A percentile compares a stretch with the other conserved stretches of the same genome.
phyloP scores from a whole-genome alignment of 2,329 filamentous ascomycete species.

The Colletotrichum cordylinicola region DNA sequence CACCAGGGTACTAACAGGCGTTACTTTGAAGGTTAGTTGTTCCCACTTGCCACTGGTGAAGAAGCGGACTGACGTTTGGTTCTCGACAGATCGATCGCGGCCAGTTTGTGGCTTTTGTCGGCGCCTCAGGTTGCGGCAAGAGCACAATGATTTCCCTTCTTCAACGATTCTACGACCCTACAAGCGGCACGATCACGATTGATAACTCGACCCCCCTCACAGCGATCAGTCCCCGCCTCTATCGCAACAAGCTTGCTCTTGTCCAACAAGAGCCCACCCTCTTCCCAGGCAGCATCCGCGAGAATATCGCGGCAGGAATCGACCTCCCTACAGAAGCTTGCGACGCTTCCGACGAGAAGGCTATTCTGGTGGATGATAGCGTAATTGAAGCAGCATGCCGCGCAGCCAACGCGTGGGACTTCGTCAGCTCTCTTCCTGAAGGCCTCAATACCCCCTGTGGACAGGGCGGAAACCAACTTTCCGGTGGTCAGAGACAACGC shows the following conservation, averaged over 20 bases:
- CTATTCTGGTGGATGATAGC: slow-evolving; percentile 28
- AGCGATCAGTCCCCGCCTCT: not conserved
- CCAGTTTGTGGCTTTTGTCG: slow-evolving; percentile 53
- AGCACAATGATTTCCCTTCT: slow-evolving; percentile 62
- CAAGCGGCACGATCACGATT: not conserved
- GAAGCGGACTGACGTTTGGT: slow-evolving; percentile 43
- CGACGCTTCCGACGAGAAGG: not conserved
- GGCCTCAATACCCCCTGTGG: slow-evolving; percentile 70
- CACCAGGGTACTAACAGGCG: slow-evolving; percentile 33
- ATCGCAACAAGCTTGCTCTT: not conserved
- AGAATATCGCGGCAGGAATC: slow-evolving; percentile 59
- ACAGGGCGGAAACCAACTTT: slow-evolving; percentile 70
- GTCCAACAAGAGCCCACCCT: slow-evolving; percentile 19
- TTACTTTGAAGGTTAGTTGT: slow-evolving; percentile 21
- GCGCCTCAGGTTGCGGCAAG: slow-evolving; percentile 63
- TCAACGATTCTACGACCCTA: slow-evolving; percentile 36
- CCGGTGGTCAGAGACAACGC: slow-evolving; percentile 75
- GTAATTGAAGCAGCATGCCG: slow-evolving; percentile 55
- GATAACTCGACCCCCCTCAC: not conserved
- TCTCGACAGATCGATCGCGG: not conserved
- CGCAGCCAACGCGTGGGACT: slow-evolving; percentile 62
- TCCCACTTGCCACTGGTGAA: slow-evolving; percentile 29
- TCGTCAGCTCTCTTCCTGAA: slow-evolving; percentile 56
- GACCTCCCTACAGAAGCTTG: slow-evolving; percentile 11
- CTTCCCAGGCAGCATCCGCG: slow-evolving; percentile 52